Conservation (phyloP, 1,284 basidiomycete species). For the Apiotrichum laibachii region DNA sequence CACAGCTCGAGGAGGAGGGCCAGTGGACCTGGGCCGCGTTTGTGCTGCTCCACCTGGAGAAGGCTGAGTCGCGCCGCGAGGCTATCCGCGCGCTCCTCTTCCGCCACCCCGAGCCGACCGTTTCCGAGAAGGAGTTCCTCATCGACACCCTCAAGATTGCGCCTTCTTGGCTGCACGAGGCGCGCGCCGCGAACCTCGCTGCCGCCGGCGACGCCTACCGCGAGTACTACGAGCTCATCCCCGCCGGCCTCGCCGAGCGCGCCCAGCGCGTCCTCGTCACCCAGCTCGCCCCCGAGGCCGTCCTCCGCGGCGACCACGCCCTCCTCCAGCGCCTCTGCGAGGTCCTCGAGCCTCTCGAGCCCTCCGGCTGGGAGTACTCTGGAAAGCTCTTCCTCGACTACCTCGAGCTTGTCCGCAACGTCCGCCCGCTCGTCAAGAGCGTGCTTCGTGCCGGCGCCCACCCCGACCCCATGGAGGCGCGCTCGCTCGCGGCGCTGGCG, state of each 20-base stretch:
- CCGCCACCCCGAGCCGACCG: slow-evolving; percentile 66
- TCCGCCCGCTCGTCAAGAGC: slow-evolving; percentile 32
- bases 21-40: slow-evolving; percentile 84
- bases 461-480: slow-evolving; percentile 49
- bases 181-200: slow-evolving; percentile 31
- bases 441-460: slow-evolving; percentile 26
- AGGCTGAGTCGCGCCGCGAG: slow-evolving; percentile 67
- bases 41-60: slow-evolving; percentile 83
- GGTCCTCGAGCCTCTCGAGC: slow-evolving; percentile 62
- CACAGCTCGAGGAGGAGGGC: slow-evolving; percentile 77
- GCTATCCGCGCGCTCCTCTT: slow-evolving; percentile 77
- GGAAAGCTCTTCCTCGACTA: slow-evolving; percentile 57
- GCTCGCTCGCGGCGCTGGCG: slow-evolving; percentile 60
- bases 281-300: slow-evolving; percentile 85
- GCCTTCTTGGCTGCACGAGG: slow-evolving; percentile 78
- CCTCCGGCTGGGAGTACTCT: slow-evolving; percentile 71
- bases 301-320: slow-evolving; percentile 73
- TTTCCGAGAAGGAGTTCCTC: slow-evolving; percentile 72
- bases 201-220: slow-evolving; percentile 61
- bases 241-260: slow-evolving; percentile 65
- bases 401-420: slow-evolving; percentile 32
- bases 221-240: slow-evolving; percentile 74
- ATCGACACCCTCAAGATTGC: slow-evolving; percentile 76
- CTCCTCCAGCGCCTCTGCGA: slow-evolving; percentile 73
- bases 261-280: slow-evolving; percentile 79